These are phyloP conservation scores for Myxozyma monticola DNA, from an alignment of 805 yeast genomes.

Conservation along the genomic window DNA sequence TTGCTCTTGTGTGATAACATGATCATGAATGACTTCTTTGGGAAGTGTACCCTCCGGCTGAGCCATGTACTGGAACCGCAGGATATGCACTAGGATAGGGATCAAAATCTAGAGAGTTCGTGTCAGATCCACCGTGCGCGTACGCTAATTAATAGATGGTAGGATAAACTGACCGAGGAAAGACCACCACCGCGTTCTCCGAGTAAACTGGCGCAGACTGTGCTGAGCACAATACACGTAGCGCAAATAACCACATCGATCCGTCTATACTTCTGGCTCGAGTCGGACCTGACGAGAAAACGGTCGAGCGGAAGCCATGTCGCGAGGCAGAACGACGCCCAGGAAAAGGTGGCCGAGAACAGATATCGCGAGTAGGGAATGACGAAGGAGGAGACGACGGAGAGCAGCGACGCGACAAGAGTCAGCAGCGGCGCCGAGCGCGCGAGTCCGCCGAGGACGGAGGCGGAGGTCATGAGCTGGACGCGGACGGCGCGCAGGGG, in stretches of 20 bases:
- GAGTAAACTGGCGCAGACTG: conserved; percentile 26
- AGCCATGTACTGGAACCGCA: conserved; percentile 30
- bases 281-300: conserved; percentile 16
- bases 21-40: conserved; percentile 1
- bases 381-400: conserved; percentile 23
- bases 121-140: not conserved
- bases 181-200: conserved; percentile 31
- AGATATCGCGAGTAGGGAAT: conserved; percentile 30
- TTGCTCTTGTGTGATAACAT: conserved; percentile 1
- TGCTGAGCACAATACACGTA: conserved; percentile 27
- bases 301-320: conserved; percentile 27
- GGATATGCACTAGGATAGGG: conserved; percentile 26
- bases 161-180: conserved; percentile 20
- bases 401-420: conserved; percentile 28
- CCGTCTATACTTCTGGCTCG: conserved; percentile 22
- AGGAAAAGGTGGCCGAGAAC: conserved; percentile 29
- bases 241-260: conserved; percentile 30
- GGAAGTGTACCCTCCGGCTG: not conserved
- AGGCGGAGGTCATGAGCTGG: not conserved
- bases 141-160: not conserved
- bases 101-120: conserved; percentile 13
- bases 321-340: conserved; percentile 26
- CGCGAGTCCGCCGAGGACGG: conserved; percentile 4
- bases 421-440: conserved; percentile 29
- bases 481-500: too few species aligned